Evolutionary conservation across 202 grass and related monocot genomes (phyloP).

Genomic region (Setaria viridis): DNA sequence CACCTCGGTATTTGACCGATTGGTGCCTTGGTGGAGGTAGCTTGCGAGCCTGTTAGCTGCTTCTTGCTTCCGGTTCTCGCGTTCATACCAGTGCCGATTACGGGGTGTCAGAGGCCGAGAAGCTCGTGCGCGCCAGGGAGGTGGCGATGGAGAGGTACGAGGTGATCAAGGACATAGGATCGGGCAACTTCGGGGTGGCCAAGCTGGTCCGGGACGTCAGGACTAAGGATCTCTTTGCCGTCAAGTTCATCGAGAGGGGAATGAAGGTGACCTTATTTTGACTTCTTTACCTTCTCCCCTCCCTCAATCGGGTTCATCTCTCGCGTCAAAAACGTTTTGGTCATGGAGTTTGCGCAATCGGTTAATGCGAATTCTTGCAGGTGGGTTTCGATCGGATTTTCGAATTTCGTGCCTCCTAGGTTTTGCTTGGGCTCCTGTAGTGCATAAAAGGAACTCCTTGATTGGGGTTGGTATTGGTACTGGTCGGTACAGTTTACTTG

Average conservation of each 20-base stretch:
- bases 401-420: neutral
- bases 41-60: neutral
- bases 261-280: constrained; percentile 63
- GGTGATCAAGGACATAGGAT: constrained; percentile 90
- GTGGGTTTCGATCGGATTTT: neutral
- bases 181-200: constrained; percentile 93
- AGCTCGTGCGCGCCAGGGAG: neutral
- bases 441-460: constrained; percentile 14
- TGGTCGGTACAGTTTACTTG: neutral
- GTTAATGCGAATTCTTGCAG: constrained; percentile 27
- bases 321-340: neutral
- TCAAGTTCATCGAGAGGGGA: constrained; percentile 97
- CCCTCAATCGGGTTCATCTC: neutral
- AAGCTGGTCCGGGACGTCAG: constrained; percentile 84
- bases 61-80: neutral
- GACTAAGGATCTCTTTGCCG: constrained; percentile 82
- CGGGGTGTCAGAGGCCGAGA: constrained; percentile 4
- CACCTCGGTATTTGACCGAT: constrained; percentile 31
- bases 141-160: constrained; percentile 76
- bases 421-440: constrained; percentile 37
- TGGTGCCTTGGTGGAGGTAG: neutral
- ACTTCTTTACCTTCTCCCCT: constrained; percentile 3
- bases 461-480: constrained; percentile 20
- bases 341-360: constrained; percentile 22
- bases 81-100: constrained; percentile 11